Evolutionary conservation across 352 stramenopile genomes (phyloP), one percentile per base, ranked within the genome.

Genomic region (Phytophthora melonis): DNA sequence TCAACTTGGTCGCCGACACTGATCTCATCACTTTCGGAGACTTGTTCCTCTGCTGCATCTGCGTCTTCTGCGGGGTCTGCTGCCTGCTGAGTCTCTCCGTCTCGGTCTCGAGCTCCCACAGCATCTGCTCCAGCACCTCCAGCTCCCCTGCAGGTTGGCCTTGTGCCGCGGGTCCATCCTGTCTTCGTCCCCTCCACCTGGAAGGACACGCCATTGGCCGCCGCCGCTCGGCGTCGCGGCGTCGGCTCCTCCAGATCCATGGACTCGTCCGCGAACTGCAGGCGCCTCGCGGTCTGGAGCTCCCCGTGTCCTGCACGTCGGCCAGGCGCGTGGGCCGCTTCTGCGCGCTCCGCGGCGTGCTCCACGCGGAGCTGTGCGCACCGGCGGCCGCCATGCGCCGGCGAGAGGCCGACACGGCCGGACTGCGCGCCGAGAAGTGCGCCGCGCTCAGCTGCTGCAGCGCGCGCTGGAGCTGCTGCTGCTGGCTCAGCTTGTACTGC

Each of bases 401-500:
- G 8, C 63, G 53, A 5, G 59, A 72, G 5, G 61, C 39, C 21
- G 27, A 58, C 2, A 43, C 56, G 27, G 64, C 70, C 5, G 78
- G 78, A 62, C 75, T 85, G 25, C 70, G 67, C 8, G 79, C 63
- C 36, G 74, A 47, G 58, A 86, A 83, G 36, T 86, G 79, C 49
- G 73, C 70, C 21, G 73, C 74, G 23, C 76, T 83, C 34, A 86
- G 58, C 57, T 86, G 79, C 64, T 86, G 79, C 63, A 86, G 19
- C 63, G 81, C 66, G 18, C 71, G 70, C 49, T 80, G 74, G 49
- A 86, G 77, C 64, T 86, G 77, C 66, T 81, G 63, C 61, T 85
- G 75, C 58, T 84, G 77, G 63, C 75, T 80, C 27, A 89, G 66
- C 41, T 76, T 79, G 77, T 90, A 90, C 49, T 77, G 81, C 25